Base-by-base conservation (phyloP, 148 eudicot genomes). In the Diospyros kaki region DNA sequence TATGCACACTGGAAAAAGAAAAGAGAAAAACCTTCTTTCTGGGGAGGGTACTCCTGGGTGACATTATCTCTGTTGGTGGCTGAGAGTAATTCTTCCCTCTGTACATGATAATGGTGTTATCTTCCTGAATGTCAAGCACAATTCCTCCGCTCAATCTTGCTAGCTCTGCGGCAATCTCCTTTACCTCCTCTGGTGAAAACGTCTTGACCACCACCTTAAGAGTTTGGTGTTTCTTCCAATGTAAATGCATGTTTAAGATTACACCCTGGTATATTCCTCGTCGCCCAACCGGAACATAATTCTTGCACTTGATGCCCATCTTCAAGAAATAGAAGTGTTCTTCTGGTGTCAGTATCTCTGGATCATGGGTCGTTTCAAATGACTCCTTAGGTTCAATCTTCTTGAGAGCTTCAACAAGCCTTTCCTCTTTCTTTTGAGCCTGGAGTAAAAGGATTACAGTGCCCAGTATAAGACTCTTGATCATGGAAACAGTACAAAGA, bases 41-140 rank as follows among this genome's bases (percentile, higher is more conserved):
- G n/a, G 99, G 78, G 50, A 93, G 96, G 40, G 98, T 86, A 76
- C 66, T 61, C 61, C 93, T 84, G 2, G 99, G 99, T 15, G 99
- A 95, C 99, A 95, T 95, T 60, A 95, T 93, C 81, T 95, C 99
- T 6, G 98, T 92, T 9, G 97, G 98, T 39, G 99, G 99, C 75
- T 95, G 99, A 58, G 97, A 77, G 71, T 95, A 95, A 67, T 95
- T 95, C 85, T 95, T 95, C 67, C 99, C 99, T 78, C 99, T 84
- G 71, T 93, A 93, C 97, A 95, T 92, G 51, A 95, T 93, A 69
- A 95, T 88, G 2, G 96, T 91, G 83, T 87, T 73, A 38, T 88
- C 94, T 5, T 92, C 94, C 64, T 88, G 92, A 83, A 95, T 90
- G 73, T 90, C 91, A 9, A 95, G 94, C 78, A 93, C 98, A 80